A percentile compares a stretch with the other conserved stretches of the same genome.
phyloP scores from a whole-genome alignment of 106 monocot species.

The Triglochin maritima region DNA sequence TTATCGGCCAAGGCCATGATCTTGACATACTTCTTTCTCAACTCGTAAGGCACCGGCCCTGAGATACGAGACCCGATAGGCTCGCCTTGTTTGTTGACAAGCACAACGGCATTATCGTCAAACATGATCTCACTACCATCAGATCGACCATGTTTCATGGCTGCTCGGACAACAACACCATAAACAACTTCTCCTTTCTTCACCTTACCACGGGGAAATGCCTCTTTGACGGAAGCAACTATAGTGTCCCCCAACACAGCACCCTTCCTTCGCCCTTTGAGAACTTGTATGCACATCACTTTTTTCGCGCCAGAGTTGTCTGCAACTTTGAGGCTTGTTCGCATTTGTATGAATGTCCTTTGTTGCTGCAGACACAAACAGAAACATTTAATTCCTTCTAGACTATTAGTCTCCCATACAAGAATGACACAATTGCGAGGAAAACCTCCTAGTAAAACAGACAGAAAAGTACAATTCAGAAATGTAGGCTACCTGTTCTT shows the following conservation, averaged over 20 bases:
- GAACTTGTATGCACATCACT: slow-evolving; percentile 87
- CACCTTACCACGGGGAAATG: slow-evolving; percentile 76
- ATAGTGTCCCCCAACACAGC: slow-evolving; percentile 70
- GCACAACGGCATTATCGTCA: slow-evolving; percentile 86
- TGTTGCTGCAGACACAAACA: slow-evolving; percentile 40
- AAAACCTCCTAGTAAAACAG: not conserved
- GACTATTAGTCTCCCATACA: not conserved
- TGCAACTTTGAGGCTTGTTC: slow-evolving; percentile 82
- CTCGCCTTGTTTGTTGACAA: slow-evolving; percentile 91
- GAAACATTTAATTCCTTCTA: not conserved
- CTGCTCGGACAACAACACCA: slow-evolving; percentile 81
- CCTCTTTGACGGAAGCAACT: slow-evolving; percentile 83
- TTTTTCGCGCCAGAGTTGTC: slow-evolving; percentile 89
- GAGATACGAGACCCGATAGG: slow-evolving; percentile 81
- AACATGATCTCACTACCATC: slow-evolving; percentile 87
- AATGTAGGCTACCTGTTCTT: too few species aligned
- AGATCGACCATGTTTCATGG: slow-evolving; percentile 68
- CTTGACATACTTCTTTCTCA: slow-evolving; percentile 93
- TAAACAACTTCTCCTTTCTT: slow-evolving; percentile 89
- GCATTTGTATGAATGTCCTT: slow-evolving; percentile 92
- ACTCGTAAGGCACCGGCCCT: slow-evolving; percentile 86
- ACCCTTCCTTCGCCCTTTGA: slow-evolving; percentile 69
- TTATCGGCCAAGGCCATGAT: slow-evolving; percentile 79
- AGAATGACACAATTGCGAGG: not conserved
- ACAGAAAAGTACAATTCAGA: not conserved